Evolutionary conservation across 306 rosid genomes (phyloP).

Genomic region (Inga laurina): DNA sequence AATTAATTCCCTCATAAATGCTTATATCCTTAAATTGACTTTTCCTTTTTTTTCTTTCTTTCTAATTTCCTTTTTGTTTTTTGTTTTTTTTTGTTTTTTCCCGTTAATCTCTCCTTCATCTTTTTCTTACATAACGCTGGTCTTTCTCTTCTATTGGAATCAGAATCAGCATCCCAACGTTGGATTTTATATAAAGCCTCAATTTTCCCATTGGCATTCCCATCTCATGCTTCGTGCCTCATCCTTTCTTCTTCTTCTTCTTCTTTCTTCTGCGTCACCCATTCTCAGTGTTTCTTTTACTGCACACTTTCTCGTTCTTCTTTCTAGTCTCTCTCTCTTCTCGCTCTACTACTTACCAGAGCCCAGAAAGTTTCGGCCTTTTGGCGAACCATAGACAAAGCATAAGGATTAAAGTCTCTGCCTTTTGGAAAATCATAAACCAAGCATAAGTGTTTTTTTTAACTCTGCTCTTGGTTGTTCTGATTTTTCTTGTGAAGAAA

Average conservation of each 20-base stretch:
- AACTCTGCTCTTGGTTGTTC: background rate
- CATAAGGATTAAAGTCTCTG: background rate
- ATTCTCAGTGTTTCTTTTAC: background rate
- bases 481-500: constrained; percentile 23
- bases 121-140: background rate
- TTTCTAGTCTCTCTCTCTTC: background rate
- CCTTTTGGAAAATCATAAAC: background rate
- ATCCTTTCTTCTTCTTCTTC: background rate
- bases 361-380: background rate
- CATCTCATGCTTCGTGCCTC: background rate
- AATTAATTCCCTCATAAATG: background rate
- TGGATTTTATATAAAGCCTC: constrained; percentile 35
- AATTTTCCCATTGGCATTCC: constrained; percentile 14
- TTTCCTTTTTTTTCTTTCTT: background rate
- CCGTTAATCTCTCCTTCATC: background rate
- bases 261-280: background rate
- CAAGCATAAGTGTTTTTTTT: background rate
- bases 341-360: background rate
- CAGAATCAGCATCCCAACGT: constrained; percentile 18
- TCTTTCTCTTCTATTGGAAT: background rate
- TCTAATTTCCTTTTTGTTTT: background rate
- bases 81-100: background rate
- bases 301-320: background rate
- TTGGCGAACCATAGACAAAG: background rate
- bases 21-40: background rate